Base-by-base conservation (phyloP, 441 rosid genomes). In the Rhodomyrtus psidioides region DNA sequence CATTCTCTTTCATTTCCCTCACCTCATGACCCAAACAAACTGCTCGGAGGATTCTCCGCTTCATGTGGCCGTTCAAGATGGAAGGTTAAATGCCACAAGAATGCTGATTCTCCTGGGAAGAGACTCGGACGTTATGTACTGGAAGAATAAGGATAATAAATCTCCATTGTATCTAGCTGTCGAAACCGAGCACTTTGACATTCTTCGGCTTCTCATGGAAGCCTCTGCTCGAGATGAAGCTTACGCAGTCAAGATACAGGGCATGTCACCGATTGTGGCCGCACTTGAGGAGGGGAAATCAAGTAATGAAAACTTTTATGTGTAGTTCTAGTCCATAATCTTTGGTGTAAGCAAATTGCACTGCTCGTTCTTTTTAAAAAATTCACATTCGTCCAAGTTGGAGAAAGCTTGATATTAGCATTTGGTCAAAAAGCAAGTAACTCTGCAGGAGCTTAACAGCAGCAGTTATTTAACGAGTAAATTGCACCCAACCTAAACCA, bases 231-330 rank as follows among this genome's bases (percentile, higher is more conserved):
- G n/a, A n/a, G n/a, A n/a, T n/a, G n/a, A n/a, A n/a, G n/a, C n/a
- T n/a, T n/a, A n/a, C n/a, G n/a, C n/a, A n/a, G n/a, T n/a, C n/a
- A n/a, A n/a, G n/a, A n/a, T n/a, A n/a, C n/a, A n/a, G n/a, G n/a
- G n/a, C n/a, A n/a, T n/a, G n/a, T n/a, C n/a, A n/a, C n/a, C n/a
- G n/a, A n/a, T n/a, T n/a, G n/a, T n/a, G n/a, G n/a, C 74, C 1
- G 12, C 12, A 60, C 0, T 60, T 0, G 0, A 27, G 39, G 1
- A 2, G 10, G 8, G 9, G 7, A 6, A 54, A 0, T 17, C 0
- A 60, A 42, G 23, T 60, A 60, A 60, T 4, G 74, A 0, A 16
- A 7, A 0, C 23, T 60, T 60, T 16, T 28, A 60, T 28, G 12
- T 7, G 23, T 7, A 0, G 42, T 4, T 16, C 42, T 16, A 60